These are phyloP conservation scores for Datura wrightii DNA, from an alignment of 257 asterid genomes.

Conservation along the genomic window DNA sequence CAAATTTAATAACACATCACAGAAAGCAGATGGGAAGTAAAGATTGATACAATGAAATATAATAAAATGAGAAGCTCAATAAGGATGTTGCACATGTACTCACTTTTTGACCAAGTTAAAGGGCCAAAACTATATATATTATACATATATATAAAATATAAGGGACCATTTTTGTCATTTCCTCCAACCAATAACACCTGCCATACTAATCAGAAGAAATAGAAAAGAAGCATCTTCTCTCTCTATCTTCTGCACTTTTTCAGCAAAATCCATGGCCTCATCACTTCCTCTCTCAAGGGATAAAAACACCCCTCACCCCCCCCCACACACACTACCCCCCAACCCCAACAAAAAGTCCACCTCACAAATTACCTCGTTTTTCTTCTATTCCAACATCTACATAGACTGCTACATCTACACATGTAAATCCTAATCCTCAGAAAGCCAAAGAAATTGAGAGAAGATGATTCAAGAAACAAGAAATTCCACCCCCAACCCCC, in stretches of 20 bases:
- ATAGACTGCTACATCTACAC: neutral
- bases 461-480: slow-evolving; percentile 41
- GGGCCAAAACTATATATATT: neutral
- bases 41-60: neutral
- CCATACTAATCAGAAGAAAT: slow-evolving; percentile 44
- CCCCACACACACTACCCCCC: neutral
- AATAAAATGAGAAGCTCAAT: too few relatives aligned
- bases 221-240: slow-evolving; percentile 39
- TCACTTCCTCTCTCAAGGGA: slow-evolving; percentile 36
- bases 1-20: neutral
- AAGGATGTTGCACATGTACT: too few relatives aligned
- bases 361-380: neutral
- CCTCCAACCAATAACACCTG: slow-evolving; percentile 42
- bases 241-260: slow-evolving; percentile 42
- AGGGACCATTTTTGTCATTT: slow-evolving; percentile 15
- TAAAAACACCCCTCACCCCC: neutral
- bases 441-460: slow-evolving; percentile 30
- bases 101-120: neutral
- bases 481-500: slow-evolving; percentile 18
- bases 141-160: too few relatives aligned
- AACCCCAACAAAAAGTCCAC: slow-evolving; percentile 15
- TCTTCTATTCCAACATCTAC: slow-evolving; percentile 40
- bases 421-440: neutral
- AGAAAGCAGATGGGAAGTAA: neutral
- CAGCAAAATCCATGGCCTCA: slow-evolving; percentile 46